Evolutionary conservation across 2,329 filamentous ascomycete species (phyloP).

Genomic region (Claviceps sp.): DNA sequence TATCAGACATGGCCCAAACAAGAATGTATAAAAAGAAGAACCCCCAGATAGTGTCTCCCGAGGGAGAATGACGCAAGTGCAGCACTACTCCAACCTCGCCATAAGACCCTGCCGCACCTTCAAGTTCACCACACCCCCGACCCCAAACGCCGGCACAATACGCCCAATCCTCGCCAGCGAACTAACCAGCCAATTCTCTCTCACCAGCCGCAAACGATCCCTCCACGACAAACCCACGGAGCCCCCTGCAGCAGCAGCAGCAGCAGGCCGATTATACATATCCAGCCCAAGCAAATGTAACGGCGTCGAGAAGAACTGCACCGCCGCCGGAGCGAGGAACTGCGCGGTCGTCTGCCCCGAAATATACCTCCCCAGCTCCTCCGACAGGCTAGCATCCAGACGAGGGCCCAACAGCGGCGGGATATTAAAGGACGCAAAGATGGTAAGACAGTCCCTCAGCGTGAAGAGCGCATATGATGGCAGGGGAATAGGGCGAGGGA

Average conservation of each 20-base stretch:
- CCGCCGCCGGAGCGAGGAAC: slow-evolving; percentile 63
- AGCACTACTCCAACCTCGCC: slow-evolving; percentile 34
- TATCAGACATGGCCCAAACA: neutral
- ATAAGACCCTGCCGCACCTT: slow-evolving; percentile 57
- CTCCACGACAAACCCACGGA: slow-evolving; percentile 24
- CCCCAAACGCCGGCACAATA: slow-evolving; percentile 79
- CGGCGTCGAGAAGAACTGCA: slow-evolving; percentile 71
- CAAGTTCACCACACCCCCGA: slow-evolving; percentile 76
- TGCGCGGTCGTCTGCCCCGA: slow-evolving; percentile 56
- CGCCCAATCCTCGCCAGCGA: slow-evolving; percentile 64
- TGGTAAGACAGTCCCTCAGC: slow-evolving; percentile 71
- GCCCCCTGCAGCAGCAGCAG: neutral
- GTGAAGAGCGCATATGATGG: slow-evolving; percentile 70
- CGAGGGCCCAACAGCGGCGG: slow-evolving; percentile 64
- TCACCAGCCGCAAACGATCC: slow-evolving; percentile 55
- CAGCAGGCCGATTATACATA: slow-evolving; percentile 58
- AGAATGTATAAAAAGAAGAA: neutral
- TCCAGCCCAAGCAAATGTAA: slow-evolving; percentile 77
- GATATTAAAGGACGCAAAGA: slow-evolving; percentile 86
- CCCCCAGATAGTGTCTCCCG: neutral
- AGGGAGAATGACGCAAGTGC: too few species aligned
- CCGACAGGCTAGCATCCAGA: slow-evolving; percentile 41
- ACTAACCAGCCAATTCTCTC: slow-evolving; percentile 63
- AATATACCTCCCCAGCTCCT: slow-evolving; percentile 30
- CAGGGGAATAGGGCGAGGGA: slow-evolving; percentile 46